A percentile compares a stretch with the other conserved stretches of the same genome.
phyloP scores from a whole-genome alignment of 2,329 filamentous ascomycete species.

The Colletotrichum zoysiae region DNA sequence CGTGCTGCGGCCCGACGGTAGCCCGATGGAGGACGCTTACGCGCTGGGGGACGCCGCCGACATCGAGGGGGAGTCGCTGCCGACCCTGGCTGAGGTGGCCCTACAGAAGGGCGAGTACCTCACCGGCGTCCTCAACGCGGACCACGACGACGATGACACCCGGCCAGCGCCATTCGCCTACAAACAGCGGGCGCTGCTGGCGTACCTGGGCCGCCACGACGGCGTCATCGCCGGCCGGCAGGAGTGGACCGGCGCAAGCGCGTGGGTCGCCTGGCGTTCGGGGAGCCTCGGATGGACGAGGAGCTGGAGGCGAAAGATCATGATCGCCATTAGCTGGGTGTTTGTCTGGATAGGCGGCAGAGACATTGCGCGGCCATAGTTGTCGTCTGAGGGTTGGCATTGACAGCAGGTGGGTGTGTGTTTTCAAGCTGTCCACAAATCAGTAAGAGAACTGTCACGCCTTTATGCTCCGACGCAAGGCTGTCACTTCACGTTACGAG shows the following conservation, averaged over 20 bases:
- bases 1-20: conserved; percentile 25
- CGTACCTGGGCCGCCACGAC: conserved; percentile 30
- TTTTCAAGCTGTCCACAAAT: neutral
- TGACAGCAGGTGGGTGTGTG: too few species aligned
- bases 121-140: conserved; percentile 4
- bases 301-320: conserved; percentile 36
- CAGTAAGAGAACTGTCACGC: neutral
- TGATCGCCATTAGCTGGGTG: conserved; percentile 29
- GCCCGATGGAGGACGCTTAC: conserved; percentile 22
- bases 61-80: conserved; percentile 29
- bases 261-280: conserved; percentile 34
- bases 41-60: conserved; percentile 30
- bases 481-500: neutral
- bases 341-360: conserved; percentile 33
- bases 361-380: conserved; percentile 29
- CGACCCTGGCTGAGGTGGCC: conserved; percentile 30
- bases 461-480: too few species aligned
- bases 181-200: conserved; percentile 27
- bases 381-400: accelerated
- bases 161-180: conserved; percentile 11
- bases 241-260: conserved; percentile 32
- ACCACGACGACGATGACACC: neutral
- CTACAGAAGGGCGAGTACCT: conserved; percentile 38
- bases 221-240: conserved; percentile 33
- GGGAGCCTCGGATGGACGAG: conserved; percentile 33